phyloP scores from a whole-genome alignment of 805 yeast species.

The Osmozyma mogii region DNA sequence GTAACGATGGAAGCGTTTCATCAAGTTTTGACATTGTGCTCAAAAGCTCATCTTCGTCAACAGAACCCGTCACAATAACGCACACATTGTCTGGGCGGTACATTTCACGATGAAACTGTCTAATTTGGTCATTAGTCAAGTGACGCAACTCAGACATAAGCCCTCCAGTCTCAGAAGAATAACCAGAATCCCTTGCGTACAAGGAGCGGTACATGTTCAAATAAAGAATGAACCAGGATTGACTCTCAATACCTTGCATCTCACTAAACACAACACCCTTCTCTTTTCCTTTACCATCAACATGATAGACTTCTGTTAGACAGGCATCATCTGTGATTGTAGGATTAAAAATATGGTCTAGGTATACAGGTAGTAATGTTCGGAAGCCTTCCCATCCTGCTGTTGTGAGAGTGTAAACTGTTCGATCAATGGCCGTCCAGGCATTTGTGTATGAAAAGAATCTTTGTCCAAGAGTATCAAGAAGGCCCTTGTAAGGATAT shows the following conservation, averaged over 20 bases:
- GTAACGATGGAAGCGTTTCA: conserved; percentile 38
- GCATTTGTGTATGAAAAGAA: conserved; percentile 88
- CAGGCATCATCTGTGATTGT: conserved; percentile 87
- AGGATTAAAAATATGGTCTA: conserved; percentile 82
- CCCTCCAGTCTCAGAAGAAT: conserved; percentile 93
- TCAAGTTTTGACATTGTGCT: conserved; percentile 57
- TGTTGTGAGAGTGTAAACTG: conserved; percentile 82
- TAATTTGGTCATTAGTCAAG: conserved; percentile 65
- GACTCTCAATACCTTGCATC: conserved; percentile 89
- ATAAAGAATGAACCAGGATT: conserved; percentile 59
- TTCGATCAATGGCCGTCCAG: conserved; percentile 94
- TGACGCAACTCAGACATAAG: conserved; percentile 66
- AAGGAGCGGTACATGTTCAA: conserved; percentile 53
- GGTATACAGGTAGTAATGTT: conserved; percentile 73
- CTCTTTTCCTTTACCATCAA: conserved; percentile 85
- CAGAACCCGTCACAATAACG: conserved; percentile 76
- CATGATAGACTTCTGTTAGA: conserved; percentile 88
- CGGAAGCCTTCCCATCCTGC: conserved; percentile 97
- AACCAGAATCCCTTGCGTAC: conserved; percentile 60
- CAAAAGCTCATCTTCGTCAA: conserved; percentile 69
- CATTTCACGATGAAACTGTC: conserved; percentile 59
- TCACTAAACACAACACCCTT: conserved; percentile 96
- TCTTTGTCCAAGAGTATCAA: conserved; percentile 79
- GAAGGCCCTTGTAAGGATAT: conserved; percentile 84
- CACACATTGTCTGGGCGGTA: conserved; percentile 83